Conservation (phyloP, 805 yeast genomes). For the Wickerhamomyces rabaulensis region DNA sequence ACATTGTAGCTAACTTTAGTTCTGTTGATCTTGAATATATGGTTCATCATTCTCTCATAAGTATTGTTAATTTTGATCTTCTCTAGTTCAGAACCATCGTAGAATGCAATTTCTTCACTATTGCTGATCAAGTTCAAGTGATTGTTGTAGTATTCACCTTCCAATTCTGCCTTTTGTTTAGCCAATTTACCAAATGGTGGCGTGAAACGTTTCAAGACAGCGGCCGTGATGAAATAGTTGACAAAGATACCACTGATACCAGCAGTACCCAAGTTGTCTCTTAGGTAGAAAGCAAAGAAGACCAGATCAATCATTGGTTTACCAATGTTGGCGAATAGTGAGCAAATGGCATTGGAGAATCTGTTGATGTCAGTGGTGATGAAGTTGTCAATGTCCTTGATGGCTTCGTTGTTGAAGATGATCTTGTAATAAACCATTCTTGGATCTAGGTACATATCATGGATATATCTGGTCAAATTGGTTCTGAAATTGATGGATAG, state of each 20-base stretch:
- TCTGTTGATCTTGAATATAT: slow-evolving; percentile 48
- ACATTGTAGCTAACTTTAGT: slow-evolving; percentile 64
- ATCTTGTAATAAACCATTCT: slow-evolving; percentile 80
- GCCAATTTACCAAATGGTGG: slow-evolving; percentile 83
- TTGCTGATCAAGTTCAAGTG: slow-evolving; percentile 82
- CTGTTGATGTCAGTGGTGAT: slow-evolving; percentile 79
- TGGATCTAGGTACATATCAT: slow-evolving; percentile 81
- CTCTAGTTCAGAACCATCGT: slow-evolving; percentile 82
- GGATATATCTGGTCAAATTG: slow-evolving; percentile 76
- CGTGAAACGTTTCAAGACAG: slow-evolving; percentile 61
- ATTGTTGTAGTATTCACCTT: slow-evolving; percentile 84
- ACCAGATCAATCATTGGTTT: slow-evolving; percentile 86
- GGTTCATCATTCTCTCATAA: slow-evolving; percentile 52
- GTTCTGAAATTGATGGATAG: slow-evolving; percentile 82
- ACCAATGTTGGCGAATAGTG: slow-evolving; percentile 83
- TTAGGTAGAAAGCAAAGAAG: slow-evolving; percentile 75
- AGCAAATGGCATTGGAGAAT: slow-evolving; percentile 76
- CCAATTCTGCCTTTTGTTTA: slow-evolving; percentile 67
- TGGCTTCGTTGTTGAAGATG: slow-evolving; percentile 41
- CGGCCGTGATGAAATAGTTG: slow-evolving; percentile 78
- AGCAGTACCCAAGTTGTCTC: slow-evolving; percentile 82
- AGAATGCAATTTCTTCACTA: slow-evolving; percentile 91
- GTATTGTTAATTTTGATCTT: slow-evolving; percentile 56
- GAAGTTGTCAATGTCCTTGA: slow-evolving; percentile 71
- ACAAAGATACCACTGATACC: slow-evolving; percentile 78